phyloP scores from a whole-genome alignment of 306 rosid species.

The Mimosa bimucronata region DNA sequence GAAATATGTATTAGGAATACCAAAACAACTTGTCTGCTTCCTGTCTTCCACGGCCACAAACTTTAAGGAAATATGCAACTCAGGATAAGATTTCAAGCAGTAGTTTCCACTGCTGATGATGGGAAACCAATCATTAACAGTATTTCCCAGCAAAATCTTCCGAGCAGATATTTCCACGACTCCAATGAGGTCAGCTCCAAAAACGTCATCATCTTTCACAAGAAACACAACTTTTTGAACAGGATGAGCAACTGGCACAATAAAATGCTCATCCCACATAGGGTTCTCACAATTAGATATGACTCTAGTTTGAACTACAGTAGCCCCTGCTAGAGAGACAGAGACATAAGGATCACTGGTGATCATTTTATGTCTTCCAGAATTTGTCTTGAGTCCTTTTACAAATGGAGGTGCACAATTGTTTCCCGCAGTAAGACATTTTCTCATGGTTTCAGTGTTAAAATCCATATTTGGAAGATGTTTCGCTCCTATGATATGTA shows the following conservation, averaged over 20 bases:
- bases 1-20: constrained; percentile 63
- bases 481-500: constrained; percentile 71
- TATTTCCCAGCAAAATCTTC: constrained; percentile 48
- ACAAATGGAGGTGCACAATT: constrained; percentile 54
- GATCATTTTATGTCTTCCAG: constrained; percentile 55
- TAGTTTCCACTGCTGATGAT: constrained; percentile 56
- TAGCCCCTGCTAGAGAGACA: constrained; percentile 66
- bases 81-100: constrained; percentile 66
- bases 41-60: constrained; percentile 45
- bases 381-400: constrained; percentile 45
- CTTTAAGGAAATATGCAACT: constrained; percentile 63
- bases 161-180: constrained; percentile 61
- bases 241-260: constrained; percentile 75
- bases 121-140: constrained; percentile 71
- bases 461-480: constrained; percentile 80
- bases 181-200: constrained; percentile 80
- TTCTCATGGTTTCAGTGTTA: constrained; percentile 59
- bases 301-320: constrained; percentile 68
- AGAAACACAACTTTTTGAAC: constrained; percentile 54
- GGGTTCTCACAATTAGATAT: constrained; percentile 69
- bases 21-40: constrained; percentile 28
- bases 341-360: constrained; percentile 85
- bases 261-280: constrained; percentile 67
- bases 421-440: constrained; percentile 57
- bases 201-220: constrained; percentile 74